Evolutionary conservation across 179 eudicot species (phyloP).

Genomic region (Beta lomatogona): DNA sequence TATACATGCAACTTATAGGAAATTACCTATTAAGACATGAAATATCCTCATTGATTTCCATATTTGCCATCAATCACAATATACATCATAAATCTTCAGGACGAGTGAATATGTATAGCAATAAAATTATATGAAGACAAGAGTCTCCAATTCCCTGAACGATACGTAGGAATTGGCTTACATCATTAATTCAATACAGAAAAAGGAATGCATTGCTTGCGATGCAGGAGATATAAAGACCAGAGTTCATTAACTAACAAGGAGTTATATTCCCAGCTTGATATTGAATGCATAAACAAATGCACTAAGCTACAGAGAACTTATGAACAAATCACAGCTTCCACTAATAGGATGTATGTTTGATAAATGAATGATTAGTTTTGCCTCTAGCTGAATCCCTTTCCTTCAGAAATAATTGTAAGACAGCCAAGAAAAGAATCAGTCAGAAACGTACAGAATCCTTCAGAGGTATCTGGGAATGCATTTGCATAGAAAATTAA

Average conservation of each 20-base stretch:
- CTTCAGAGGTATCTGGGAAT: slow-evolving; percentile 1
- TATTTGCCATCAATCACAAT: background rate
- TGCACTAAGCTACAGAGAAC: background rate
- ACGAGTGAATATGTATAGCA: no score
- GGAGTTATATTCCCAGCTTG: background rate
- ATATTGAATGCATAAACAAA: background rate
- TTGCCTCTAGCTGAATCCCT: background rate
- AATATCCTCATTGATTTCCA: background rate
- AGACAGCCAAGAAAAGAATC: background rate
- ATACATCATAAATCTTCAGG: background rate
- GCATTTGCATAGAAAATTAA: background rate
- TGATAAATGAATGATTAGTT: background rate
- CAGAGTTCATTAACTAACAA: background rate
- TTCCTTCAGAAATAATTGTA: background rate
- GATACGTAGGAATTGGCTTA: background rate
- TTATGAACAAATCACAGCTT: background rate
- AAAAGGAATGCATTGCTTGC: background rate
- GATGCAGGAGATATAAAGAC: background rate
- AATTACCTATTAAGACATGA: background rate
- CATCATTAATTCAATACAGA: background rate
- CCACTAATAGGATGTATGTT: background rate
- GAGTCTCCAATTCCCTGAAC: background rate
- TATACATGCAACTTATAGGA: background rate
- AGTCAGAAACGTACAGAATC: background rate
- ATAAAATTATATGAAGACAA: background rate